Evolutionary conservation across 805 yeast genomes (phyloP).

Genomic region (Komagataella pastoris): DNA sequence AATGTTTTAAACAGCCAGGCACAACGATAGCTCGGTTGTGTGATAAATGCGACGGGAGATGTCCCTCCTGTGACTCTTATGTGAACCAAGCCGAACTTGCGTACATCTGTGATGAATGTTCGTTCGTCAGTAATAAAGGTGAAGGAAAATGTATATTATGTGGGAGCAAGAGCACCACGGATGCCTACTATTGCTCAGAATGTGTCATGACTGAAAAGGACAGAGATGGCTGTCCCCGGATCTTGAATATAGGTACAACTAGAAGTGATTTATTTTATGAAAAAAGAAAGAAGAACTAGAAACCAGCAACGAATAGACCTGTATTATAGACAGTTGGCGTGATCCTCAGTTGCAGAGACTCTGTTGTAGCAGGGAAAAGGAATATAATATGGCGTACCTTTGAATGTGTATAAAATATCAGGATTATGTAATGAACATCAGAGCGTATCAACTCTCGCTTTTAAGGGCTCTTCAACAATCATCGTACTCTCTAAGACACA

Average conservation of each 20-base stretch:
- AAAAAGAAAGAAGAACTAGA: slow-evolving; percentile 21
- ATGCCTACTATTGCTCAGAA: slow-evolving; percentile 76
- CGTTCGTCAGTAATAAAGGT: slow-evolving; percentile 34
- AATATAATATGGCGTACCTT: neutral
- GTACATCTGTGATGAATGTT: slow-evolving; percentile 74
- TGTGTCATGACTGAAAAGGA: slow-evolving; percentile 71
- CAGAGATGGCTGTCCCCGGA: slow-evolving; percentile 87
- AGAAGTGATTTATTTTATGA: slow-evolving; percentile 55
- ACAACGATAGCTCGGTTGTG: slow-evolving; percentile 58
- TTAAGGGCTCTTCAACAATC: neutral
- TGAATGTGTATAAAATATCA: neutral
- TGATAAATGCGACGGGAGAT: slow-evolving; percentile 78
- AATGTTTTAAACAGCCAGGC: slow-evolving; percentile 83
- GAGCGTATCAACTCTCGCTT: neutral
- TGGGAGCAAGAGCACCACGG: slow-evolving; percentile 43
- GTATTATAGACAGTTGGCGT: neutral
- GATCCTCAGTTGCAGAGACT: neutral
- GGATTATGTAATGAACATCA: neutral
- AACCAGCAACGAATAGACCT: neutral
- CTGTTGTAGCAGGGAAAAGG: too few species aligned
- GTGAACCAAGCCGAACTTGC: slow-evolving; percentile 60
- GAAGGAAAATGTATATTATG: slow-evolving; percentile 69
- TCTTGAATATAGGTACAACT: slow-evolving; percentile 69
- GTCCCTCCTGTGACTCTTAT: slow-evolving; percentile 82
- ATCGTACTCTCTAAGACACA: neutral